Evolutionary conservation across 2,329 filamentous ascomycete species (phyloP).

Genomic region (Colletotrichum viniferum): DNA sequence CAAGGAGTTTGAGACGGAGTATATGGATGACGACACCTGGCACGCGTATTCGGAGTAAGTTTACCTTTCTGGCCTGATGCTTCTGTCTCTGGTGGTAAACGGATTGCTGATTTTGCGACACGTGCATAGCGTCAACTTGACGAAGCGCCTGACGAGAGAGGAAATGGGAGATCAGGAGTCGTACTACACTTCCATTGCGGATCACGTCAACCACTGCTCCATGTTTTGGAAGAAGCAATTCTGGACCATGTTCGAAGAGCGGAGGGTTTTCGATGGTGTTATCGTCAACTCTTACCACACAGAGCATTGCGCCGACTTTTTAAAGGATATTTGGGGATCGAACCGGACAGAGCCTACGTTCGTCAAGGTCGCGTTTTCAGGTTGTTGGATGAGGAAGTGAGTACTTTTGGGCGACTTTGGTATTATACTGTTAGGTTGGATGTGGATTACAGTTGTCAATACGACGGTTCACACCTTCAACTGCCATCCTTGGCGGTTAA

Average conservation of each 20-base stretch:
- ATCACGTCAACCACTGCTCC: conserved; percentile 30
- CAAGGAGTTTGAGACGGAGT: conserved; percentile 27
- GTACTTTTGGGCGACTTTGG: neutral
- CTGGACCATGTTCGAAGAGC: conserved; percentile 26
- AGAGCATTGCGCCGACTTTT: conserved; percentile 27
- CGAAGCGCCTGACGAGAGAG: conserved; percentile 19
- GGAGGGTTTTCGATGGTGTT: conserved; percentile 23
- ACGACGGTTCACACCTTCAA: neutral
- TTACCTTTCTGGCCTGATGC: fast-evolving
- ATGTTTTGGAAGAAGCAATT: conserved; percentile 31
- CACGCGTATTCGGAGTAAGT: conserved; percentile 18
- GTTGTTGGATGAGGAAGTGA: neutral
- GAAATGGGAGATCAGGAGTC: conserved; percentile 24
- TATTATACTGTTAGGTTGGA: neutral
- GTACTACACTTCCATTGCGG: conserved; percentile 26
- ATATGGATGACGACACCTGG: conserved; percentile 29
- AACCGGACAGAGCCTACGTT: conserved; percentile 6
- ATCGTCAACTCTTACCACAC: conserved; percentile 26
- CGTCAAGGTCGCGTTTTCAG: neutral
- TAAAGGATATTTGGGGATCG: conserved; percentile 4
- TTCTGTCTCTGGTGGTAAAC: fast-evolving
- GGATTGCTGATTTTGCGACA: neutral
- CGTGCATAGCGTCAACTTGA: conserved; percentile 21
- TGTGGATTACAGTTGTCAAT: too few relatives aligned
- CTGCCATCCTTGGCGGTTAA: too few relatives aligned